These are phyloP conservation scores for Exophiala lecanii-corni DNA, from an alignment of 2,329 filamentous ascomycete genomes.

Conservation along the genomic window DNA sequence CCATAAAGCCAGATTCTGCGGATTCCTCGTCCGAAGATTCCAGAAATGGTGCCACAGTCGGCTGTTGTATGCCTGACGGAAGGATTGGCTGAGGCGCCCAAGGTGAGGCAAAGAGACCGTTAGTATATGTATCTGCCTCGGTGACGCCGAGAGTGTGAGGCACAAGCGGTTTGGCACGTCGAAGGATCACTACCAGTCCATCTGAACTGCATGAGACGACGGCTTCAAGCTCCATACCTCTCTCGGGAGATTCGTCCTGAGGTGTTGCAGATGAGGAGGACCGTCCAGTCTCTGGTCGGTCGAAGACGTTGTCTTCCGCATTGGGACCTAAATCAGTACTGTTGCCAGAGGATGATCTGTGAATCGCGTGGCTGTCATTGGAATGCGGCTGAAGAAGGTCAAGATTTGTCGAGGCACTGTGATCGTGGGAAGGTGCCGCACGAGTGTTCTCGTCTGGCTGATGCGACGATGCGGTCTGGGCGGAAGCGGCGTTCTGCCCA, in stretches of 20 bases:
- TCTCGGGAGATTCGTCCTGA: conserved; percentile 8
- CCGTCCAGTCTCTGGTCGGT: conserved; percentile 28
- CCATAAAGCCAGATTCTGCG: conserved; percentile 58
- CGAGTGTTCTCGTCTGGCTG: neutral
- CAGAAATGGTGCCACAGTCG: conserved; percentile 26
- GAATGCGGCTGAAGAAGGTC: neutral
- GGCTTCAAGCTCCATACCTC: conserved; percentile 69
- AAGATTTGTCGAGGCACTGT: neutral
- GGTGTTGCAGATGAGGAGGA: conserved; percentile 24
- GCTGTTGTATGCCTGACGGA: conserved; percentile 22
- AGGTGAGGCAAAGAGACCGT: conserved; percentile 72
- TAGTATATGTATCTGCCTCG: conserved; percentile 43
- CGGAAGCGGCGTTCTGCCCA: neutral
- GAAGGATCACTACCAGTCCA: conserved; percentile 74
- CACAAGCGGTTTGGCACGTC: conserved; percentile 67
- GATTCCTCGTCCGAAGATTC: conserved; percentile 35
- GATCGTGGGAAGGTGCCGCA: neutral
- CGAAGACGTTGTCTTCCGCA: conserved; percentile 42
- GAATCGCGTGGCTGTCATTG: neutral
- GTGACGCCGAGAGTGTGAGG: conserved; percentile 52
- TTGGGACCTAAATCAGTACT: conserved; percentile 39
- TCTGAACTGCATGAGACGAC: conserved; percentile 91
- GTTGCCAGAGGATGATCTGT: conserved; percentile 36
- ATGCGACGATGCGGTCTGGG: neutral
- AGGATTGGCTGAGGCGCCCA: conserved; percentile 67